Evolutionary conservation across 139 green algal genomes (phyloP).

Genomic region (Gonium pectorale): DNA sequence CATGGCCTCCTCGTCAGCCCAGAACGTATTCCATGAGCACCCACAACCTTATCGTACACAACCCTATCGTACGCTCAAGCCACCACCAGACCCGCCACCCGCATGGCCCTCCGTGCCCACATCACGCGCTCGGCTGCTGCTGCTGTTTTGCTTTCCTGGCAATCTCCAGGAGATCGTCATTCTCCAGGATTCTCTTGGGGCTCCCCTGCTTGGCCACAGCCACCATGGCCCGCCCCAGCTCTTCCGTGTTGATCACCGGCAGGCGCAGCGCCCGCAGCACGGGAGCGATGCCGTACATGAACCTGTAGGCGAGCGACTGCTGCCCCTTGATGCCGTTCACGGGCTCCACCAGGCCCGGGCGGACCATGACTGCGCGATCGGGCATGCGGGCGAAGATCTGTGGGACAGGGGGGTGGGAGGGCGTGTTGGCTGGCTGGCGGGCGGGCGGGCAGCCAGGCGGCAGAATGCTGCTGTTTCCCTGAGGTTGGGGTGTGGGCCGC

Average conservation of each 20-base stretch:
- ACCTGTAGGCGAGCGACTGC: constrained; percentile 16
- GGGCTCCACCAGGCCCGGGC: constrained; percentile 15
- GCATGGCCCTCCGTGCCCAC: too few species aligned
- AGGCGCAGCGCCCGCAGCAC: not conserved
- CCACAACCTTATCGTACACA: too few species aligned
- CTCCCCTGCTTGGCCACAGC: not conserved
- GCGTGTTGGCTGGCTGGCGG: not conserved
- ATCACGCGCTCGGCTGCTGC: too few species aligned
- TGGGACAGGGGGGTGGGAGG: not conserved
- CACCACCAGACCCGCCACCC: too few species aligned
- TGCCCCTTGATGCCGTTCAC: constrained; percentile 23
- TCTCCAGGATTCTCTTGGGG: not conserved
- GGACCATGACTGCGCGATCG: not conserved
- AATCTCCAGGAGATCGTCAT: constrained; percentile 7
- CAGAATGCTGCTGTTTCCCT: not conserved
- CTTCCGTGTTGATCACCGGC: constrained; percentile 5
- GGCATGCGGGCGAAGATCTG: constrained; percentile 12
- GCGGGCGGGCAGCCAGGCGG: not conserved
- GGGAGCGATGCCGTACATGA: not conserved
- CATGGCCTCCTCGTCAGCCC: too few species aligned
- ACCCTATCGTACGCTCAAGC: too few species aligned
- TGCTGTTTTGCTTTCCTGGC: too few species aligned
- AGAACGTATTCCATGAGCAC: too few species aligned
- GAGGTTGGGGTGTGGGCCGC: not conserved
- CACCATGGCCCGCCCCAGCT: constrained; percentile 19